Base-by-base conservation (phyloP, 192 early-diverging fungal species). In the Phycomyces blakesleeanus region DNA sequence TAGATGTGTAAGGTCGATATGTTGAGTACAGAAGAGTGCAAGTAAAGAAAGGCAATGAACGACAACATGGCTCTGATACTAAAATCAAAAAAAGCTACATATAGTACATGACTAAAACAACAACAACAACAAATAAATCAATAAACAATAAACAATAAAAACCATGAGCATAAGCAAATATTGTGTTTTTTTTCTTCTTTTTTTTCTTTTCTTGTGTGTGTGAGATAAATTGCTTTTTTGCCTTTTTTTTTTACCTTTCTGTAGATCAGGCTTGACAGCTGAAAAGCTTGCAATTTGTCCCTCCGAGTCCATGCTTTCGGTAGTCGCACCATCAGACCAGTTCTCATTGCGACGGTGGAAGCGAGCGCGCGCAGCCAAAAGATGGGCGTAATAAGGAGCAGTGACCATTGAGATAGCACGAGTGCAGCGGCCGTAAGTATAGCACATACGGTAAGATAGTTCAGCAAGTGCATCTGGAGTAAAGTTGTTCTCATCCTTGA, bases 361-460 rank as follows among this genome's bases (percentile, higher is more conserved):
- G 51, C 93, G 84, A 1, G 92, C 95, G 14, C 93, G 82, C 21
- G 86, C 87, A 15, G 92, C 92, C 0, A 95, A 87, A n/a, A 96
- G 72, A 72, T 98, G 89, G 7, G 95, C 94, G 63, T 97, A 96
- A 81, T 97, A 98, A 12, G 89, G 93, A 0, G 97, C 91, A 6
- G 94, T 93, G 0, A 87, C 84, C 5, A 98, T 86, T 6, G 89
- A 90, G 9, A 98, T 95, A 0, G 88, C 86, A 27, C 94, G 86
- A 0, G 95, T 96, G 47, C 91, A 90, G 56, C 93, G 83, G 49
- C 89, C 89, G 75, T 93, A 98, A 29, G 93, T 77, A 64, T 93
- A 96, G 72, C 95, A 97, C 41, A 97, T 79, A 7, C 87, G 77
- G 78, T 95, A 96, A 0, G 94, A 94, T 24, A 98, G 78, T 57